Conservation (phyloP, 2,329 filamentous ascomycete genomes). For the Thielaviopsis euricoi region DNA sequence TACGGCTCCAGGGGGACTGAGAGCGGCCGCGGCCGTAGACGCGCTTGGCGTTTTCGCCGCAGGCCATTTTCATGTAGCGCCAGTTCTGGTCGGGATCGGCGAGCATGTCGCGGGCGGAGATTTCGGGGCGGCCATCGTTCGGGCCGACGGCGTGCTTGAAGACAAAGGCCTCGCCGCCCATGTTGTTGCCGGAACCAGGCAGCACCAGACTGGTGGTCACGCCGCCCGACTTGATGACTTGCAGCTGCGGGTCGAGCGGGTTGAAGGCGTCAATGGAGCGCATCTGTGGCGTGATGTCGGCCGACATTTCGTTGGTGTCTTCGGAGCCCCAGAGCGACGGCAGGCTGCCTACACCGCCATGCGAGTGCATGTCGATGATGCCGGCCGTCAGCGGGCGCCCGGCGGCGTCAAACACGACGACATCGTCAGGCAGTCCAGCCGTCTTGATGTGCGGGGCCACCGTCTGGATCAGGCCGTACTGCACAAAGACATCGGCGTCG, state of each 20-base stretch:
- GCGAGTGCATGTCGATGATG: slow-evolving; percentile 58
- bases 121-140: slow-evolving; percentile 41
- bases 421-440: neutral
- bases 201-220: slow-evolving; percentile 52
- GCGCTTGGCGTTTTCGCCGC: slow-evolving; percentile 52
- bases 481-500: slow-evolving; percentile 40
- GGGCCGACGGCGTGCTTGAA: slow-evolving; percentile 51
- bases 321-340: slow-evolving; percentile 35
- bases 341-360: slow-evolving; percentile 43
- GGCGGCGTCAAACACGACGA: slow-evolving; percentile 34
- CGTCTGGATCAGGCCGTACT: slow-evolving; percentile 42
- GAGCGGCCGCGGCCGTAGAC: slow-evolving; percentile 39
- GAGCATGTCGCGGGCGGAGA: slow-evolving; percentile 45
- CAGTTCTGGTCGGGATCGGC: slow-evolving; percentile 48
- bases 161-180: slow-evolving; percentile 53
- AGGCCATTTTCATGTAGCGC: slow-evolving; percentile 65
- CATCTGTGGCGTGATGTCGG: slow-evolving; percentile 50
- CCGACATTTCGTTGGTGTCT: slow-evolving; percentile 47
- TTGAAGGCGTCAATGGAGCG: slow-evolving; percentile 49
- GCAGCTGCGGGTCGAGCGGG: slow-evolving; percentile 45
- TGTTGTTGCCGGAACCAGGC: slow-evolving; percentile 56
- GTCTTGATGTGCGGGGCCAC: slow-evolving; percentile 29
- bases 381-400: slow-evolving; percentile 48
- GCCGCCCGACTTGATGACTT: slow-evolving; percentile 57
- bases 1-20: slow-evolving; percentile 38